These are phyloP conservation scores for Porodaedalea pini DNA, from an alignment of 1,284 basidiomycete species.

Conservation along the genomic window DNA sequence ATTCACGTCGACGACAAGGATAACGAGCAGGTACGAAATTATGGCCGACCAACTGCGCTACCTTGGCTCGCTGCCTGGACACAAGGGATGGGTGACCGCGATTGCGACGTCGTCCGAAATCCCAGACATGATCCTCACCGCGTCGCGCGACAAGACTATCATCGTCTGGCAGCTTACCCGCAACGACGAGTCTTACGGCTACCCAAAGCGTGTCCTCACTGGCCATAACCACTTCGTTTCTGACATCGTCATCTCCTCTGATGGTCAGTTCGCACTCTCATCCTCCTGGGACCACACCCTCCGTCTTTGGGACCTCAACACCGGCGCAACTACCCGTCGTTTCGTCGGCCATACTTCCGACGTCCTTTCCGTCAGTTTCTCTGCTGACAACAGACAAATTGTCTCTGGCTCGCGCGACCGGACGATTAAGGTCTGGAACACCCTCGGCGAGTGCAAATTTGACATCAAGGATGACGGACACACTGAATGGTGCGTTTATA, in stretches of 20 bases:
- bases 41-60: slow-evolving; percentile 89
- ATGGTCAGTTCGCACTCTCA: slow-evolving; percentile 99
- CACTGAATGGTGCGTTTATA: slow-evolving; percentile 74
- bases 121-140: slow-evolving; percentile 95
- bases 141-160: slow-evolving; percentile 99
- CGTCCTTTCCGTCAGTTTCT: slow-evolving; percentile 97
- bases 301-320: slow-evolving; percentile 98
- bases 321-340: slow-evolving; percentile 88
- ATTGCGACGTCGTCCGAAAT: slow-evolving; percentile 97
- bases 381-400: slow-evolving; percentile 97
- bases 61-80: slow-evolving; percentile 90
- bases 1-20: slow-evolving; percentile 10
- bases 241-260: slow-evolving; percentile 97
- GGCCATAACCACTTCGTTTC: slow-evolving; percentile 99
- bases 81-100: slow-evolving; percentile 96
- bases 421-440: slow-evolving; percentile 99
- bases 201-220: slow-evolving; percentile 95
- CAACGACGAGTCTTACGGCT: slow-evolving; percentile 89
- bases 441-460: slow-evolving; percentile 99
- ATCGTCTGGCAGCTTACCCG: slow-evolving; percentile 99
- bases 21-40: slow-evolving; percentile 28
- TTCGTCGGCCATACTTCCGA: slow-evolving; percentile 99
- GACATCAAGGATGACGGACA: slow-evolving; percentile 99
- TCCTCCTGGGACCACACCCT: slow-evolving; percentile 99
- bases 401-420: slow-evolving; percentile 97